phyloP scores from a whole-genome alignment of 2,329 filamentous ascomycete species.

The Exophiala oligosperma region DNA sequence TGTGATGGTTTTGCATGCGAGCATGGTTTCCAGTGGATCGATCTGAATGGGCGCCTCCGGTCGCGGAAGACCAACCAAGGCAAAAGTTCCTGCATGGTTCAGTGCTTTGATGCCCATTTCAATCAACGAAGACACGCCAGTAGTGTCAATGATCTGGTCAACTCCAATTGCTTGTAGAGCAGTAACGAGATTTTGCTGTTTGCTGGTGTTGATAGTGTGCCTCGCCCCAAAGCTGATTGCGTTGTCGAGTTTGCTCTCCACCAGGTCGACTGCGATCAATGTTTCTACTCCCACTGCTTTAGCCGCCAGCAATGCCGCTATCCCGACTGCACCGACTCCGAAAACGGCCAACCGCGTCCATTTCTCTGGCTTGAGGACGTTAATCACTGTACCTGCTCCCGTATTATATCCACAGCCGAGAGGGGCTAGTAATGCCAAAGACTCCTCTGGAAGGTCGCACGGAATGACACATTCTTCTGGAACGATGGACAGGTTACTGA shows the following conservation, averaged over 20 bases:
- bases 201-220: slow-evolving; percentile 7
- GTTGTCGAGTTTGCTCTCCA: slow-evolving; percentile 41
- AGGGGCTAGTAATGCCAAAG: slow-evolving; percentile 28
- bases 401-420: slow-evolving; percentile 34
- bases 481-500: slow-evolving; percentile 12
- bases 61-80: slow-evolving; percentile 2
- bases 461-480: slow-evolving; percentile 19
- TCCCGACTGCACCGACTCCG: slow-evolving; percentile 35
- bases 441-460: slow-evolving; percentile 15
- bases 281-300: slow-evolving; percentile 18
- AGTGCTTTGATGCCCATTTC: slow-evolving; percentile 8
- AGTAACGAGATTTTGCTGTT: slow-evolving; percentile 27
- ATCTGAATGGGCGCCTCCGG: background rate
- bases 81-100: slow-evolving; percentile 2
- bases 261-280: slow-evolving; percentile 49
- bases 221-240: slow-evolving; percentile 31
- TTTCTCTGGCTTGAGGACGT: slow-evolving; percentile 13
- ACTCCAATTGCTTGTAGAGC: slow-evolving; percentile 6
- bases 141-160: slow-evolving; percentile 20
- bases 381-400: slow-evolving; percentile 29
- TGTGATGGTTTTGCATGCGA: slow-evolving; percentile 3
- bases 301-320: slow-evolving; percentile 34
- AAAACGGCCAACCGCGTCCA: slow-evolving; percentile 30
- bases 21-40: background rate
- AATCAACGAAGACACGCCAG: slow-evolving; percentile 1